Evolutionary conservation across 2,329 filamentous ascomycete species (phyloP), one percentile per base, ranked within the genome.

Genomic region (Calycina marina): DNA sequence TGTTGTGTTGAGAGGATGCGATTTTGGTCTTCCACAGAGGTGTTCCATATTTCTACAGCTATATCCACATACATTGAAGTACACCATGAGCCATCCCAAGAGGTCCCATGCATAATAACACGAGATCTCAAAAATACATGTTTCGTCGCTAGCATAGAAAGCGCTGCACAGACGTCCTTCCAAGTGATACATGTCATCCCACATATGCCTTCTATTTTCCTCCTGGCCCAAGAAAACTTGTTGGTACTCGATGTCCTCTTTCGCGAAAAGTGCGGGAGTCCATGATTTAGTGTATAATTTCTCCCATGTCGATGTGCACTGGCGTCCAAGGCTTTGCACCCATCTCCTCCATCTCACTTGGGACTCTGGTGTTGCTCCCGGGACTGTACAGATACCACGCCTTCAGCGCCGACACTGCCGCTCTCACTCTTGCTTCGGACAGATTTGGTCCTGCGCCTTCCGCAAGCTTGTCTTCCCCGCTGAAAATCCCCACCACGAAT

Each of bases 341-440:
- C 27, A 48, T 46, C 22, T 52, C 55, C 36, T 56, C 53, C 40
- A 52, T 61, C 40, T 64, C 63, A 42, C 62, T 69, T 15, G 69
- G 67, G 33, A 69, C 50, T 14, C 63, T 40, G 1, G 35, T 42
- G 31, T 46, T 40, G 14, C 42, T 39, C 9, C 46, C 48, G 1
- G 90, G 88, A 54, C 77, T 86, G 62, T 98, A 98, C 32, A 98
- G 64, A 57, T 98, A 98, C 90, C 90, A 98, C 4, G 77, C 68
- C 65, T 93, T 93, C 51, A 98, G 64, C 12, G 85, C 77, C 41
- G 79, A 77, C 49, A 92, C 86, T 22, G 82, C 74, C 13, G 90
- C 90, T 54, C 82, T 71, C 41, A 71, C 67, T 41, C 83, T 72
- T 18, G 81, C 88, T 48, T 84, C 71, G 43, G 84, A 67, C 35